Percentiles rank a stretch among this genome's conserved stretches.
These are phyloP conservation scores for Erodium trifolium DNA, from an alignment of 441 rosid genomes.

Conservation along the genomic window DNA sequence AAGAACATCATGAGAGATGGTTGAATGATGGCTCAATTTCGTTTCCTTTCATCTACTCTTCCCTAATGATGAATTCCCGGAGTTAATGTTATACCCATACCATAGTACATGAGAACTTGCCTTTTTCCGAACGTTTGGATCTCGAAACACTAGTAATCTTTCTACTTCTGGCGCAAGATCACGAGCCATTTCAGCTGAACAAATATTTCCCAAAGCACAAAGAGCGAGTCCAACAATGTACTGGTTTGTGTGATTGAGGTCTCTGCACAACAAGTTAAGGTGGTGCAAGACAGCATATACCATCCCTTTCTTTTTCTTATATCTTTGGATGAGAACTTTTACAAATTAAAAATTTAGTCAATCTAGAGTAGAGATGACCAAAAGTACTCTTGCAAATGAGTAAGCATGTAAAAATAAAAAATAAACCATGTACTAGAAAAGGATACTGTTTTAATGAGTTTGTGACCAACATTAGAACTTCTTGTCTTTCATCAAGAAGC, in stretches of 20 bases:
- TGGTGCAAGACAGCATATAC: slow-evolving; percentile 18
- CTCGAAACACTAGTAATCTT: slow-evolving; percentile 92
- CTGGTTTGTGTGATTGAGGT: slow-evolving; percentile 95
- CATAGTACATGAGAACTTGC: slow-evolving; percentile 28
- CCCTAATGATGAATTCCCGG: not conserved
- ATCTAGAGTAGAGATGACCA: not conserved
- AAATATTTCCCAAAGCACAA: slow-evolving; percentile 97
- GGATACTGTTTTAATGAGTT: slow-evolving; percentile 99
- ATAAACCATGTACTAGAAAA: slow-evolving; percentile 10
- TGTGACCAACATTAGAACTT: slow-evolving; percentile 97
- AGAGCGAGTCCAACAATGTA: slow-evolving; percentile 96
- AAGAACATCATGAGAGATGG: not conserved
- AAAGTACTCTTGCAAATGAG: not conserved
- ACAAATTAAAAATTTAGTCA: slow-evolving; percentile 8
- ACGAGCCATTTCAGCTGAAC: slow-evolving; percentile 99
- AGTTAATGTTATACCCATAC: not conserved
- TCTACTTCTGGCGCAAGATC: slow-evolving; percentile 99
- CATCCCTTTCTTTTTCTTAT: slow-evolving; percentile 7
- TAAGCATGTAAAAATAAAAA: not conserved
- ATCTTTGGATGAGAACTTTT: not conserved
- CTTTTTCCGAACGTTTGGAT: slow-evolving; percentile 95
- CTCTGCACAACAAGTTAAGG: slow-evolving; percentile 75
- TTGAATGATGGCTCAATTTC: not conserved
- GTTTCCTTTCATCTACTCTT: not conserved
- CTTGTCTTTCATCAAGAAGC: slow-evolving; percentile 99